phyloP scores from a whole-genome alignment of 2,329 filamentous ascomycete genomes.

The Sodiomyces alkalinus region DNA sequence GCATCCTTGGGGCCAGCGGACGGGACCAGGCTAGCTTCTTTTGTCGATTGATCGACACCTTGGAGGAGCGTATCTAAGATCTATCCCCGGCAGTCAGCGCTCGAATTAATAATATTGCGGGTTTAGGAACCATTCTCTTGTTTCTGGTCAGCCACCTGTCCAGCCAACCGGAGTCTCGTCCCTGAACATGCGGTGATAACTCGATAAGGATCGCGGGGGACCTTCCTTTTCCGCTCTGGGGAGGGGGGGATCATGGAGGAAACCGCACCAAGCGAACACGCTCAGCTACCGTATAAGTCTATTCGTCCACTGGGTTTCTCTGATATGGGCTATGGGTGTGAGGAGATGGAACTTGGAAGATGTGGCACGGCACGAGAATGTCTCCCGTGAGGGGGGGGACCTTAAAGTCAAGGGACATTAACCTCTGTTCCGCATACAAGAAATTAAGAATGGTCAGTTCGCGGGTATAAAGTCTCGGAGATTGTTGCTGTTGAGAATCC shows the following conservation, averaged over 20 bases:
- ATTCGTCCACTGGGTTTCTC: background rate
- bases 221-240: slow-evolving; percentile 6
- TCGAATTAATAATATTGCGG: too few species aligned
- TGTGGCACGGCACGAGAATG: background rate
- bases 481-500: background rate
- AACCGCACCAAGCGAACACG: slow-evolving; percentile 2
- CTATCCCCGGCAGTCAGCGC: too few species aligned
- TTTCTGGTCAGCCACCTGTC: too few species aligned
- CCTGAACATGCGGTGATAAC: slow-evolving; percentile 7
- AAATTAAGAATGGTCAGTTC: background rate
- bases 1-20: too few species aligned
- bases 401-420: slow-evolving; percentile 1
- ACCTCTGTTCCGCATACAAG: too few species aligned
- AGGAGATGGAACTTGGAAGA: background rate
- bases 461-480: background rate
- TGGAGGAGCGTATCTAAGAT: too few species aligned
- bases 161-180: slow-evolving; percentile 6
- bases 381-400: background rate
- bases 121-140: too few species aligned
- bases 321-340: background rate
- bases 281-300: slow-evolving; percentile 1
- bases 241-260: slow-evolving; percentile 3
- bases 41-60: too few species aligned
- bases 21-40: too few species aligned
- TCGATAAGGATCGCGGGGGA: slow-evolving; percentile 5